Evolutionary conservation across 2,329 filamentous ascomycete species (phyloP).

Genomic region (Aureobasidium subglaciale): DNA sequence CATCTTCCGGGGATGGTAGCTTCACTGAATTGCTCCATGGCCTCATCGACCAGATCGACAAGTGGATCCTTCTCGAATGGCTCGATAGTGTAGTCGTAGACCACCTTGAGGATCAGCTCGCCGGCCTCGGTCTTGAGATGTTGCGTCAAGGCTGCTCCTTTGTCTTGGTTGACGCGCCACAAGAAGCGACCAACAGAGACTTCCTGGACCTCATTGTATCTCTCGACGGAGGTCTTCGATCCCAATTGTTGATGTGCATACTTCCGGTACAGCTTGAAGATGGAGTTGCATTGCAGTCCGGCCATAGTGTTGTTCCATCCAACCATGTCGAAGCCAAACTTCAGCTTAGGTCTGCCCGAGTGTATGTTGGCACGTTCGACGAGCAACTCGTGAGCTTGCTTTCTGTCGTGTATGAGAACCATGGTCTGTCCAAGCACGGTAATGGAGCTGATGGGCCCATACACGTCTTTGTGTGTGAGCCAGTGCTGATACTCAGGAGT

Average conservation of each 20-base stretch:
- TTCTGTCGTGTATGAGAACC: conserved; percentile 35
- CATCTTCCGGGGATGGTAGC: conserved; percentile 38
- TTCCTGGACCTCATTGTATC: conserved; percentile 39
- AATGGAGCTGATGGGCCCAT: conserved; percentile 31
- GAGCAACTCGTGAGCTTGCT: conserved; percentile 33
- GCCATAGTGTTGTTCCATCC: conserved; percentile 35
- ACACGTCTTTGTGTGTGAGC: conserved; percentile 34
- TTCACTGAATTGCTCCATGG: conserved; percentile 35
- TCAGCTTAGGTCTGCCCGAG: conserved; percentile 30
- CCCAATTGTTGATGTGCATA: conserved; percentile 41
- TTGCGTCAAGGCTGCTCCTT: conserved; percentile 32
- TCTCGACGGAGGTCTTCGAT: conserved; percentile 32
- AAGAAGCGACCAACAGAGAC: conserved; percentile 40
- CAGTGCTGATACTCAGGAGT: conserved; percentile 35
- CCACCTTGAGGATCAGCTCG: conserved; percentile 37
- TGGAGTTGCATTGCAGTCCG: conserved; percentile 24
- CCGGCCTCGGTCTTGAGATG: conserved; percentile 40
- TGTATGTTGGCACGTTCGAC: conserved; percentile 31
- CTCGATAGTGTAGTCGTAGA: conserved; percentile 41
- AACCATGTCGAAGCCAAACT: conserved; percentile 19
- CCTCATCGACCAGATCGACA: conserved; percentile 35
- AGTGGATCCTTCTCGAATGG: conserved; percentile 36
- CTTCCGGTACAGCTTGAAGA: conserved; percentile 37
- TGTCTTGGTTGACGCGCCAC: conserved; percentile 32
- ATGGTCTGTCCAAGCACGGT: conserved; percentile 37